Evolutionary conservation across 257 asterid genomes (phyloP).

Genomic region (Jasminum sambac): DNA sequence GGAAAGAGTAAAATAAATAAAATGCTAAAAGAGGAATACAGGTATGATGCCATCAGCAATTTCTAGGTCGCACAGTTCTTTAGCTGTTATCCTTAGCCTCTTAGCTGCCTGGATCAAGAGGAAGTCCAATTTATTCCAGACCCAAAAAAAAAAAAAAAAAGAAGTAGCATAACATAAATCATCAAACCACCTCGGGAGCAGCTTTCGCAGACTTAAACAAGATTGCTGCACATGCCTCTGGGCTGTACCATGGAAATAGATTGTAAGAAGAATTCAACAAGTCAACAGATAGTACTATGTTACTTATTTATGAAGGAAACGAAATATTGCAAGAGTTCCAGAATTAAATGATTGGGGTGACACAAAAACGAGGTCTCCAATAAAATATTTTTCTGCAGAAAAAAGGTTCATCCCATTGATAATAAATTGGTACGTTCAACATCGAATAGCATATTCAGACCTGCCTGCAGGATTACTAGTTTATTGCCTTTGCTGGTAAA

Average conservation of each 20-base stretch:
- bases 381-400: not conserved
- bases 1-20: not conserved
- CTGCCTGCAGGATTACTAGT: not conserved
- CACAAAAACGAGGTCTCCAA: not conserved
- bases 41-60: slow-evolving; percentile 77
- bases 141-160: too few species aligned
- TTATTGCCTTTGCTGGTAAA: not conserved
- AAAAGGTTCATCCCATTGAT: not conserved
- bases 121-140: slow-evolving; percentile 23
- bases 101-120: slow-evolving; percentile 82
- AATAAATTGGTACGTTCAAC: not conserved
- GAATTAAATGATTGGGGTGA: not conserved
- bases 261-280: not conserved
- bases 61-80: slow-evolving; percentile 62
- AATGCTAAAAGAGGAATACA: slow-evolving; percentile 49
- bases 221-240: slow-evolving; percentile 99
- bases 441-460: not conserved
- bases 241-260: slow-evolving; percentile 57
- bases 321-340: not conserved
- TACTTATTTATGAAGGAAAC: not conserved
- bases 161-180: slow-evolving; percentile 17
- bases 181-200: slow-evolving; percentile 67
- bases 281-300: not conserved
- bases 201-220: slow-evolving; percentile 86
- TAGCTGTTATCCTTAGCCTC: slow-evolving; percentile 85